Percentiles rank a stretch among this genome's conserved stretches.
Conservation (phyloP, 345 rosid species). For the Psidium friedrichsthalianum region DNA sequence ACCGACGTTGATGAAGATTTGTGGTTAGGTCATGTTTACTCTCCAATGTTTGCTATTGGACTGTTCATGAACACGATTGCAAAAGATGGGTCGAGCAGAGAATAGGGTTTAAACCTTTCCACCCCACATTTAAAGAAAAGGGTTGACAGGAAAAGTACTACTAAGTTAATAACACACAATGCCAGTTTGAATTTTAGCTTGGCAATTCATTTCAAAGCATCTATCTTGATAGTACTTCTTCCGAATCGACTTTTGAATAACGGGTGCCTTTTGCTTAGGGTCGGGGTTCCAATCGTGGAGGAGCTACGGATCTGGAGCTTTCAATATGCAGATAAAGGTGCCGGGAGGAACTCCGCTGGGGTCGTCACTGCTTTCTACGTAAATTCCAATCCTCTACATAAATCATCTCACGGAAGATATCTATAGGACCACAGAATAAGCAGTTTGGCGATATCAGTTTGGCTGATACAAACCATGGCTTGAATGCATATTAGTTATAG, state of each 20-base stretch:
- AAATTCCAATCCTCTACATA: neutral
- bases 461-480: neutral
- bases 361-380: neutral
- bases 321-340: neutral
- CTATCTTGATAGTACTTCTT: neutral
- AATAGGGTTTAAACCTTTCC: neutral
- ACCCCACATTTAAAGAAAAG: neutral
- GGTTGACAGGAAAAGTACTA: neutral
- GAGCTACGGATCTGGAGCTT: neutral
- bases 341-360: neutral
- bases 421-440: too few species aligned
- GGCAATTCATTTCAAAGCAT: neutral
- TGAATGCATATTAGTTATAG: too few species aligned
- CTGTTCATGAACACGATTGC: neutral
- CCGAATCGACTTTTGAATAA: neutral
- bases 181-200: neutral
- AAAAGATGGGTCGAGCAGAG: too few species aligned
- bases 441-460: neutral
- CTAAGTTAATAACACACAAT: neutral
- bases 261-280: neutral
- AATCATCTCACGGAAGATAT: neutral
- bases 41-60: neutral
- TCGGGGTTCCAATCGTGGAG: neutral
- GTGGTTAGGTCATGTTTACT: neutral
- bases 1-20: neutral